Percentiles rank a stretch among this genome's conserved stretches.
These are phyloP conservation scores for Penicillium waksmanii DNA, from an alignment of 495 filamentous ascomycete species.

Conservation along the genomic window DNA sequence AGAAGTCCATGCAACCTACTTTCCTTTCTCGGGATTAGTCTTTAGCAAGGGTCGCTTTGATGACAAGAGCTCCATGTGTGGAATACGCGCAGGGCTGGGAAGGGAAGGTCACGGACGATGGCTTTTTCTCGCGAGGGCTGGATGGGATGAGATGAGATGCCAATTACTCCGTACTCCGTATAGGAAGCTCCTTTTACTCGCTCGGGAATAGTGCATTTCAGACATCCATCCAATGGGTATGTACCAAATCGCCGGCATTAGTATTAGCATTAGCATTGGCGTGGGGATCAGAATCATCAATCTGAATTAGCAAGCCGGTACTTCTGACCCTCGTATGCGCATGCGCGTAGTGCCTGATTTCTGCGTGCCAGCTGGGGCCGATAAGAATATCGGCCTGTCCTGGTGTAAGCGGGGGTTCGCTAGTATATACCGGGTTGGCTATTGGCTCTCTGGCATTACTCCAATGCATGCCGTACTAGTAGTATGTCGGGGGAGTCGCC, in stretches of 20 bases:
- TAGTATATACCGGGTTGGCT: slow-evolving; percentile 22
- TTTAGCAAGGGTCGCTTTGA: slow-evolving; percentile 1
- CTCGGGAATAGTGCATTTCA: not conserved
- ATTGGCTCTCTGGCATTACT: slow-evolving; percentile 14
- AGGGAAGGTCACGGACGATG: not conserved
- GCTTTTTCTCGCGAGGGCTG: not conserved
- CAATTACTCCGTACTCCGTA: too few species aligned
- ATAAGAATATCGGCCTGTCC: slow-evolving; percentile 18
- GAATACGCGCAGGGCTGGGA: not conserved
- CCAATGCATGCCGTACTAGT: slow-evolving; percentile 14
- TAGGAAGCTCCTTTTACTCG: not conserved
- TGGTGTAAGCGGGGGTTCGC: not conserved
- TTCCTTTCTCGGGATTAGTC: too few species aligned
- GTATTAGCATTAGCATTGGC: not conserved
- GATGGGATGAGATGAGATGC: too few species aligned
- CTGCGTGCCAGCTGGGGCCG: not conserved
- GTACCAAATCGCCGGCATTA: not conserved
- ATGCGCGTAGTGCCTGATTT: slow-evolving; percentile 1
- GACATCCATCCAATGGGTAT: not conserved
- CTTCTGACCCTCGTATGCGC: slow-evolving; percentile 1
- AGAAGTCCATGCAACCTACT: not conserved
- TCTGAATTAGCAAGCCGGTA: slow-evolving; percentile 1
- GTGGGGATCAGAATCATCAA: not conserved
- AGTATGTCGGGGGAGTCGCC: slow-evolving; percentile 7
- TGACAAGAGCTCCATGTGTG: not conserved